Percentiles rank a stretch among this genome's conserved stretches.
phyloP scores from a whole-genome alignment of 768 basidiomycete species.

The Russula brevipes region DNA sequence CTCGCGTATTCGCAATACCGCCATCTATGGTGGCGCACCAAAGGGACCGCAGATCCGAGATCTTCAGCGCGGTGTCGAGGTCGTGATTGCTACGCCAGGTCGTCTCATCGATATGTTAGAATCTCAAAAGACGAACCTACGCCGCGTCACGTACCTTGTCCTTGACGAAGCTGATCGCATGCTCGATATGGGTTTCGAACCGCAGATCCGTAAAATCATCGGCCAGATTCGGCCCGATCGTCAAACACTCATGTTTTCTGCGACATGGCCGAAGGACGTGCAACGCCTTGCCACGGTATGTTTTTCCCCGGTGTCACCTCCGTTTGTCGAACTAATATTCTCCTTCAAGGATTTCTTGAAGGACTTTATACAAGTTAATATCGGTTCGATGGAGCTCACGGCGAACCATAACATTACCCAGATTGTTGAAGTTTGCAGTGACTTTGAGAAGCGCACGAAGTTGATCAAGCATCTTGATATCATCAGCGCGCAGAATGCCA shows the following conservation, averaged over 20 bases:
- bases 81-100: slow-evolving; percentile 99
- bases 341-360: slow-evolving; percentile 76
- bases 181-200: slow-evolving; percentile 99
- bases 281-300: slow-evolving; percentile 89
- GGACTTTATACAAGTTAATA: slow-evolving; percentile 98
- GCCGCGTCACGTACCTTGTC: slow-evolving; percentile 94
- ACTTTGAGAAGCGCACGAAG: slow-evolving; percentile 95
- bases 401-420: slow-evolving; percentile 98
- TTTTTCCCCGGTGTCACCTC: not conserved
- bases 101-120: slow-evolving; percentile 99
- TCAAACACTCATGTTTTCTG: slow-evolving; percentile 98
- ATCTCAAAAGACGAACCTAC: slow-evolving; percentile 91
- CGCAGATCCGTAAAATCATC: slow-evolving; percentile 98
- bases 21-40: slow-evolving; percentile 97
- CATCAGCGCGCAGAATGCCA: slow-evolving; percentile 94
- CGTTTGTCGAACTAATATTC: not conserved
- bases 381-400: slow-evolving; percentile 96
- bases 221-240: slow-evolving; percentile 96
- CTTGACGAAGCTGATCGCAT: slow-evolving; percentile 99
- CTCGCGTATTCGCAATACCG: slow-evolving; percentile 96
- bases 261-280: slow-evolving; percentile 99
- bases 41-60: slow-evolving; percentile 99
- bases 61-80: slow-evolving; percentile 92
- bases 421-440: slow-evolving; percentile 93
- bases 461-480: slow-evolving; percentile 95